Evolutionary conservation across 441 rosid species (phyloP).

Genomic region (Euphorbia corollata): DNA sequence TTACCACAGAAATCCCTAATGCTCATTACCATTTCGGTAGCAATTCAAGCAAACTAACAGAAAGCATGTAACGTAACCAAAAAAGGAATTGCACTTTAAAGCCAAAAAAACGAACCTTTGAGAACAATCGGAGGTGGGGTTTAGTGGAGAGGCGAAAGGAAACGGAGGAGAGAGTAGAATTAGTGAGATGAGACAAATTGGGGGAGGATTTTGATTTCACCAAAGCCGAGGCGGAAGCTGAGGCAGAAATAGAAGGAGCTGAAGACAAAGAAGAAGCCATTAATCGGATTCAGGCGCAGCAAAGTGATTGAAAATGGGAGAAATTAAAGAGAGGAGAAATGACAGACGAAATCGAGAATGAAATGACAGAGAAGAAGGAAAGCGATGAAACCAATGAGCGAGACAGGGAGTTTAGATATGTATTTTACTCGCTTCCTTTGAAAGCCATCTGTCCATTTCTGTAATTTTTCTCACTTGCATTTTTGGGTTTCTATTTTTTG

Average conservation of each 20-base stretch:
- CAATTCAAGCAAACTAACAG: slow-evolving; percentile 1
- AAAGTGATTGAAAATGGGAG: slow-evolving; percentile 4
- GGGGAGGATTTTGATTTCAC: slow-evolving; percentile 16
- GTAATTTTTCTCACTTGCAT: slow-evolving; percentile 4
- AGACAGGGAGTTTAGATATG: background rate
- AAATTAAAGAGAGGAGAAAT: background rate
- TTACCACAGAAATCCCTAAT: background rate
- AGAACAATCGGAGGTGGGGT: slow-evolving; percentile 40
- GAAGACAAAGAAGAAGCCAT: slow-evolving; percentile 32
- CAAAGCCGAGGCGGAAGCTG: slow-evolving; percentile 17
- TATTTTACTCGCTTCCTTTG: background rate
- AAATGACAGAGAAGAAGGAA: background rate
- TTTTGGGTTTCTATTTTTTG: background rate
- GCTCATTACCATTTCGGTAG: background rate
- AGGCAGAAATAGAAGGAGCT: slow-evolving; percentile 17
- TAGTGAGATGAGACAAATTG: slow-evolving; percentile 13
- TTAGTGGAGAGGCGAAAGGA: slow-evolving; percentile 35
- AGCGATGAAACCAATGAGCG: slow-evolving; percentile 18
- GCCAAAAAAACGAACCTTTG: slow-evolving; percentile 35
- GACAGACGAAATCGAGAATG: background rate
- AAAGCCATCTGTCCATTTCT: background rate
- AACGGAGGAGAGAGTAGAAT: slow-evolving; percentile 1
- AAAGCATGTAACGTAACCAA: background rate
- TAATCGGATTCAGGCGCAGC: background rate
- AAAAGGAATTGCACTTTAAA: background rate